Percentiles rank a stretch among this genome's conserved stretches.
These are phyloP conservation scores for Panus rudis DNA, from an alignment of 768 basidiomycete genomes.

Conservation along the genomic window DNA sequence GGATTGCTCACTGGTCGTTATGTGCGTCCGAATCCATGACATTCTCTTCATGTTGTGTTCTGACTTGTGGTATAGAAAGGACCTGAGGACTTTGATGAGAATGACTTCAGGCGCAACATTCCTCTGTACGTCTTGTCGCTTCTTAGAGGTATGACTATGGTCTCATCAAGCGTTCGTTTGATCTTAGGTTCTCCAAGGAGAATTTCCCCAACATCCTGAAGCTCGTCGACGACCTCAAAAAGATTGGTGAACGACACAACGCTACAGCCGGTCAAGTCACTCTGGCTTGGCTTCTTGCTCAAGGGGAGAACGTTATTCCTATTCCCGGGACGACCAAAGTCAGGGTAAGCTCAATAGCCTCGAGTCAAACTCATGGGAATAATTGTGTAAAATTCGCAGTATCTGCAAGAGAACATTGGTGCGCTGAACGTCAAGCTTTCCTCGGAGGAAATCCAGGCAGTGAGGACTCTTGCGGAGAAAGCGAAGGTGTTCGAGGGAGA, in stretches of 20 bases:
- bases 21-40: too few relatives aligned
- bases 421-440: constrained; percentile 22
- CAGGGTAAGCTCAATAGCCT: constrained; percentile 8
- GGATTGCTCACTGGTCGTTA: constrained; percentile 24
- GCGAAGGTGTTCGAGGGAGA: too few relatives aligned
- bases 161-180: too few relatives aligned
- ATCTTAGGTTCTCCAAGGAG: constrained; percentile 21
- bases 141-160: too few relatives aligned
- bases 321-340: constrained; percentile 15
- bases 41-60: too few relatives aligned
- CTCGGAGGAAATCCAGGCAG: constrained; percentile 21
- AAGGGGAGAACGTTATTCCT: constrained; percentile 23
- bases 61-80: too few relatives aligned
- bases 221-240: constrained; percentile 14
- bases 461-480: constrained; percentile 23
- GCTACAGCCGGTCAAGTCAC: constrained; percentile 26
- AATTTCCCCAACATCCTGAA: constrained; percentile 26
- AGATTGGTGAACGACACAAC: constrained; percentile 11
- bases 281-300: constrained; percentile 21
- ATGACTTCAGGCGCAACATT: constrained; percentile 20
- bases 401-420: constrained; percentile 28
- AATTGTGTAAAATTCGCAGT: constrained; percentile 16
- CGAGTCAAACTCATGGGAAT: not conserved
- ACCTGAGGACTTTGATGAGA: constrained; percentile 23
- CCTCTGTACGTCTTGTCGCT: too few relatives aligned